Base-by-base conservation (phyloP, 2,329 filamentous ascomycete species). In the Fusarium denticulatum region DNA sequence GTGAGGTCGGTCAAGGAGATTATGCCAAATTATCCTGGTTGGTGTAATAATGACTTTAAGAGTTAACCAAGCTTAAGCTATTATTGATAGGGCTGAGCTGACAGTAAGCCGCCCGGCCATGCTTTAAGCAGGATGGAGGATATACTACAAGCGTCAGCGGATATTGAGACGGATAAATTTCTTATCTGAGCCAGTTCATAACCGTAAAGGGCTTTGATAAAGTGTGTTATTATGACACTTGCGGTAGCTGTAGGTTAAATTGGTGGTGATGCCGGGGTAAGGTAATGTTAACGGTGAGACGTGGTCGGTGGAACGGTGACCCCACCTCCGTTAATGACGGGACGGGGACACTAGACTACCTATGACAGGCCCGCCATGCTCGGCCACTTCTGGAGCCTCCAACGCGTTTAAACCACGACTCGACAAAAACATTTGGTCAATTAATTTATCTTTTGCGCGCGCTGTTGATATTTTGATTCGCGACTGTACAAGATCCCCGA, bases 351-450 rank as follows among this genome's bases (percentile, higher is more conserved):
- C 70, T 26, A 26, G 42, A 20, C n/a, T 42, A 10, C 39, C 42
- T 49, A 61, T 42, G 40, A 53, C 58, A 47, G 47, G 58, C 50
- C 46, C 50, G 59, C 70, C 70, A 64, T 72, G 46, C 42, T 46
- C 22, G 22, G 39, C 58, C 50, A 47, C 58, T 58, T 68, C 57
- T 58, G 28, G 39, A 55, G 50, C 69, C 64, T 64, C 22, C 59
- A 57, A 75, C 72, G 72, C 72, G 72, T 59, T 60, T 57, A 67
- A 70, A 32, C 59, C 62, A 60, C 53, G 50, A 67, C 64, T 26
- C 65, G 72, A 75, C 72, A 75, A 73, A 75, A 75, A 75, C 61
- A 75, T 60, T 56, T 66, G 58, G 52, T 59, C 69, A 74, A 40
- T 63, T 64, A 47, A 47, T 47, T 47, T 47, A 72, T 50, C 37